Conservation (phyloP, 768 basidiomycete genomes). For the Russula sp. region DNA sequence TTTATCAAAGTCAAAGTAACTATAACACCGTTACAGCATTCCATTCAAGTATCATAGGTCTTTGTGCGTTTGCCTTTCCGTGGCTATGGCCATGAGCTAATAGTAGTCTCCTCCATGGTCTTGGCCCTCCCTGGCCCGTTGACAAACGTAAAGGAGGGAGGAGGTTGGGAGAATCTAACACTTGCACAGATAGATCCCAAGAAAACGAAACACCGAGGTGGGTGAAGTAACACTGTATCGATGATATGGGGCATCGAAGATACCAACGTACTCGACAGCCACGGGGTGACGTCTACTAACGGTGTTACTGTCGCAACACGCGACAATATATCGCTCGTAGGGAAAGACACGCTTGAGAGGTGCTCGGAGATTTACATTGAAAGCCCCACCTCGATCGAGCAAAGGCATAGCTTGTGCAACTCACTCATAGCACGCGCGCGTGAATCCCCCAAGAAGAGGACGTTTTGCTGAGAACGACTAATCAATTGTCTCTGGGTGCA, state of each 20-base stretch:
- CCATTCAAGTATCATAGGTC: too few relatives aligned
- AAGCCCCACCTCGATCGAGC: background rate
- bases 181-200: too few relatives aligned
- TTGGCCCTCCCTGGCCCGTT: too few relatives aligned
- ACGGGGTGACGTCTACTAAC: background rate
- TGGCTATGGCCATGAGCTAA: too few relatives aligned
- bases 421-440: background rate
- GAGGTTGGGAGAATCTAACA: too few relatives aligned
- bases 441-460: background rate
- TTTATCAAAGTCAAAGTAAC: too few relatives aligned
- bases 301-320: background rate
- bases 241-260: constrained; percentile 42
- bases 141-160: too few relatives aligned
- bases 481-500: background rate
- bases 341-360: background rate
- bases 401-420: background rate
- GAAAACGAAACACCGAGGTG: too few relatives aligned
- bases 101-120: too few relatives aligned
- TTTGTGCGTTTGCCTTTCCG: too few relatives aligned
- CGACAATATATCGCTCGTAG: background rate
- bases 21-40: too few relatives aligned
- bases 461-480: too few relatives aligned
- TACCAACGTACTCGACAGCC: constrained; percentile 36
- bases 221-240: constrained; percentile 18
- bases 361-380: background rate